Evolutionary conservation across 208 protist genomes (phyloP), one percentile per base, ranked within the genome.

Genomic region (Acanthamoeba triangularis): DNA sequence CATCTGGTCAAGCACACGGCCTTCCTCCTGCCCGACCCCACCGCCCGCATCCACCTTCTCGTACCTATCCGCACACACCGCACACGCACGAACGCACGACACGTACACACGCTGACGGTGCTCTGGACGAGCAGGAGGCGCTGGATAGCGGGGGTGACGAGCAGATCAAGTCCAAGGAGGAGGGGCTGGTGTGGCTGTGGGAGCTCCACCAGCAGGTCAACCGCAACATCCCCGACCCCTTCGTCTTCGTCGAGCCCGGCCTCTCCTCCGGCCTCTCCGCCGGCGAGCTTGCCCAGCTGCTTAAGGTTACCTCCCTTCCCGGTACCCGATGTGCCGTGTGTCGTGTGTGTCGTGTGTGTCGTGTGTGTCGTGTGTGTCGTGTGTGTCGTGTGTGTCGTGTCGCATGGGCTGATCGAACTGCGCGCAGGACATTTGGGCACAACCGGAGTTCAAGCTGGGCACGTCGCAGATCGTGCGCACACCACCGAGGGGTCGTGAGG

Each of bases 151-250:
- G 28, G 6, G 44, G 44, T 10, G 82, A 67, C 16, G 82, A 90
- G 18, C 49, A 67, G 35, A 33, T 67, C 25, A 25, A 65, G 16
- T 90, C 82, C 1, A 82, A 47, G 41, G 52, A 90, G 10, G 82
- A 90, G n/a, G 82, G n/a, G 11, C 54, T 90, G 47, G 52, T 90
- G 28, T 90, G 82, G 82, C 49, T 90, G 16, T 90, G 82, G 82
- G 54, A 90, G 52, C 23, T 90, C n/a, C 82, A 90, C 18, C 37
- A 90, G 52, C 44, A 90, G 54, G 35, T 90, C n/a, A 90, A 90
- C 54, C 18, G 30, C 30, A 56, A n/a, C 82, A 28, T 90, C 23
- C 8, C 41, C 2, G 52, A 90, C 52, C 82, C 82, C 14, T 90
- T 47, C 82, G 30, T 65, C 16, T 90, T 90, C 82, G 8, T 90